A percentile compares a stretch with the other conserved stretches of the same genome.
phyloP scores from a whole-genome alignment of 306 rosid genomes.

The Biancaea sappan region DNA sequence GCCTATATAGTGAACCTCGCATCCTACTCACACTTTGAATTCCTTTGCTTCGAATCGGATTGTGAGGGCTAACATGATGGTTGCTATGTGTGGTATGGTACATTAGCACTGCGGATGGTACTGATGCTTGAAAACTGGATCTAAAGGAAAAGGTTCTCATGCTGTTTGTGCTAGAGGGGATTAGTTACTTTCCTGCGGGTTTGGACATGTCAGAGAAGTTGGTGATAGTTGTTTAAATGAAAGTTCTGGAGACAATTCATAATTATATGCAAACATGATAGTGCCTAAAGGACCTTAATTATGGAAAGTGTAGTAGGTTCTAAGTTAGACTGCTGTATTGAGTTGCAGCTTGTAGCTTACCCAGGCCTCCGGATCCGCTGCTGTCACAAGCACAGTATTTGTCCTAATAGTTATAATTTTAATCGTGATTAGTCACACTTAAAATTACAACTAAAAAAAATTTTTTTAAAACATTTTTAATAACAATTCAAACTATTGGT shows the following conservation, averaged over 20 bases:
- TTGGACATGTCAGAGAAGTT: background rate
- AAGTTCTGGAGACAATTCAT: background rate
- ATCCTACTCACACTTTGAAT: background rate
- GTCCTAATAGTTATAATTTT: no score
- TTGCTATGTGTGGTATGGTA: background rate
- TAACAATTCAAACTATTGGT: no score
- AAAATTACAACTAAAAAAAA: no score
- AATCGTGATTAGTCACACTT: no score
- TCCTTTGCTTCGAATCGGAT: conserved; percentile 42
- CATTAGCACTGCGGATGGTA: background rate
- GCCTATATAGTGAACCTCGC: conserved; percentile 7
- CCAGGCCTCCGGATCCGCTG: no score
- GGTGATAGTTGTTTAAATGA: background rate
- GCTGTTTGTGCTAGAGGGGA: conserved; percentile 21
- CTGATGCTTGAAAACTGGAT: background rate
- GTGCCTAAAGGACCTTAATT: background rate
- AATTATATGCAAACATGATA: background rate
- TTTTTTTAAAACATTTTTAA: no score
- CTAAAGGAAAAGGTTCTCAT: conserved; percentile 11
- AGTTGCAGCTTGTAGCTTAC: background rate
- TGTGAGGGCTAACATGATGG: background rate
- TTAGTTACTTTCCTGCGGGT: background rate
- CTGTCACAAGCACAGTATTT: no score
- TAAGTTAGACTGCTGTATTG: background rate
- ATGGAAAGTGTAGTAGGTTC: background rate